Base-by-base conservation (phyloP, 2,329 filamentous ascomycete genomes). In the Biscogniauxia marginata region DNA sequence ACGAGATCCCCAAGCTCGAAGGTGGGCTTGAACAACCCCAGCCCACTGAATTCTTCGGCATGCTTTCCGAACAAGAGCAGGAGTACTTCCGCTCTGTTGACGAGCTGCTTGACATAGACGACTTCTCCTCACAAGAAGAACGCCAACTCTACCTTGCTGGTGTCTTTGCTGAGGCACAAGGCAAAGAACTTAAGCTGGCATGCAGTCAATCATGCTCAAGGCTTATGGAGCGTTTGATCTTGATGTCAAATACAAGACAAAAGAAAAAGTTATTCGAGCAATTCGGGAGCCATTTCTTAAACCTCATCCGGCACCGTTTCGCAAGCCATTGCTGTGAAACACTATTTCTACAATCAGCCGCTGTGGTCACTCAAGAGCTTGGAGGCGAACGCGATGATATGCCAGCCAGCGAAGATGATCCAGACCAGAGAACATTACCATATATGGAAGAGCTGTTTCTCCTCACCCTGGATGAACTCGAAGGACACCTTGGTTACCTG, bases 271-370 rank as follows among this genome's bases (percentile, higher is more conserved):
- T 99, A 19, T 98, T 98, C 71, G 84, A 85, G 62, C 91, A 89
- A 46, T 97, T 98, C 72, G 86, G 81, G 19, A 87, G 89, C 30
- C 90, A 98, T 74, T 96, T 98, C 74, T 78, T 93, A 56, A 88
- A 93, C 66, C 83, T 99, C 23, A 87, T 97, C 51, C 93, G 96
- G 71, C 95, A 99, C 75, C 89, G 95, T 18, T 99, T 99, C 68
- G 95, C 95, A 4, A 96, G 93, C 58, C 95, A 99, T 77, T 98
- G 93, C 75, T 97, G 93, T 71, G 95, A 99, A 76, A 91, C 91
- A 22, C 81, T 99, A 25, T 98, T 99, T 72, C 79, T 93, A 49
- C 85, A 90, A 62, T 89, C 90, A 1, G 93, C 93, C 0, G 88
- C 90, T 1, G 76, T 89, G 9, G 89, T 96, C 39, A 89, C 88